Base-by-base conservation (phyloP, 805 yeast genomes). In the Suhomyces canberraensis region DNA sequence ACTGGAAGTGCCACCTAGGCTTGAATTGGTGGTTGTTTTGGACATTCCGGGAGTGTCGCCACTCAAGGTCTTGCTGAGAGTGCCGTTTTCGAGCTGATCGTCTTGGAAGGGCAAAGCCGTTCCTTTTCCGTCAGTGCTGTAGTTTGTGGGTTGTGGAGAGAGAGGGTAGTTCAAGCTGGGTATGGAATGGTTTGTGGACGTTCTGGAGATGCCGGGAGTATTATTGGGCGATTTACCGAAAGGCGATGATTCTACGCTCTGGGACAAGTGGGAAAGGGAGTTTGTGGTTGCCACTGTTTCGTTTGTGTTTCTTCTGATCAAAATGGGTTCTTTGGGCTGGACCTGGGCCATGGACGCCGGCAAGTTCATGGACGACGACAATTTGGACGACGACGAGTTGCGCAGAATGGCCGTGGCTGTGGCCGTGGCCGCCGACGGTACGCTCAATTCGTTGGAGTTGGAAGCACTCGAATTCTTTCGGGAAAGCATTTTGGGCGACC, bases 281-380 rank as follows among this genome's bases (percentile, higher is more conserved):
- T 35, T 36, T 8, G 30, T 30, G 9, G 37, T 36, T 8, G 30
- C 33, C 14, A 35, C 15, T 9, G 52, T 45, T 18, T 71, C 75
- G 46, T 66, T 69, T 33, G 70, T 69, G 44, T 72, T 71, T 44
- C 78, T 60, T 36, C 78, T 68, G 46, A 80, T 69, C 47, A 84
- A 68, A 41, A 84, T 84, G 2, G 93, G 90, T 36, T 79, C 79
- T 49, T 78, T 82, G 14, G 93, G 91, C 47, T 75, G 84, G 41
- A 79, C 65, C 44, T 76, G 79, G 24, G 75, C 66, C 89, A 84
- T 80, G 25, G 85, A 78, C 13, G 84, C 79, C 13, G 88, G 87
- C 37, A 80, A 60, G 25, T 41, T 33, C 19, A 16, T 36, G n/a
- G 42, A 41, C 7, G 47, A 36, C 31, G 41, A 38, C 13, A 44